Evolutionary conservation across 208 protist species (phyloP).

Genomic region (Leptomonas pyrrhocoris): DNA sequence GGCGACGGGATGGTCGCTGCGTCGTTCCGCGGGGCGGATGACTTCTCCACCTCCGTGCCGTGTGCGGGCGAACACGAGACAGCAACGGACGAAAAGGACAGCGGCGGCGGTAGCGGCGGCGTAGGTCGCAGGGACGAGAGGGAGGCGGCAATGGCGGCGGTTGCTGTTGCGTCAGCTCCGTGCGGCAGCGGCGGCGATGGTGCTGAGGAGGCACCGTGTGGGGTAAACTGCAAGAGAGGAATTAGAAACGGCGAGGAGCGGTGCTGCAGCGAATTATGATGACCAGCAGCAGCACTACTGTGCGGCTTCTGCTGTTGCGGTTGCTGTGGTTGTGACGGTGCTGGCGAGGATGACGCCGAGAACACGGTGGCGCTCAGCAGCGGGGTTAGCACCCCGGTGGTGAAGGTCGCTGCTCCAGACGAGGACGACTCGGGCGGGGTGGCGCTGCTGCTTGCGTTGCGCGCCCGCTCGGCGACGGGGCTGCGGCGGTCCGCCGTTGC

Average conservation of each 20-base stretch:
- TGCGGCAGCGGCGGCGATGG: conserved; percentile 1
- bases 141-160: too few relatives aligned
- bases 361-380: background rate
- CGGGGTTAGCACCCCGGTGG: conserved; percentile 2
- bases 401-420: background rate
- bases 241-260: background rate
- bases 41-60: too few relatives aligned
- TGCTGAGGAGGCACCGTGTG: background rate
- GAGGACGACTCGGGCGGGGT: background rate
- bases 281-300: too few relatives aligned
- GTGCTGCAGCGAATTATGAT: too few relatives aligned
- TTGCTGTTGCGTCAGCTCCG: background rate
- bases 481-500: too few relatives aligned
- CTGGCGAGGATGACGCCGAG: too few relatives aligned
- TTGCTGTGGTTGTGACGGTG: background rate
- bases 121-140: too few relatives aligned
- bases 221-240: background rate
- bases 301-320: conserved; percentile 3
- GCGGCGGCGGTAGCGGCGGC: too few relatives aligned
- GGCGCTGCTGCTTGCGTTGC: too few relatives aligned
- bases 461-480: too few relatives aligned
- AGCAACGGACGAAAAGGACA: too few relatives aligned
- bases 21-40: background rate
- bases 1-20: background rate
- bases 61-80: background rate